phyloP scores from a whole-genome alignment of 2,329 filamentous ascomycete species.

The Cercospora brassicicola region DNA sequence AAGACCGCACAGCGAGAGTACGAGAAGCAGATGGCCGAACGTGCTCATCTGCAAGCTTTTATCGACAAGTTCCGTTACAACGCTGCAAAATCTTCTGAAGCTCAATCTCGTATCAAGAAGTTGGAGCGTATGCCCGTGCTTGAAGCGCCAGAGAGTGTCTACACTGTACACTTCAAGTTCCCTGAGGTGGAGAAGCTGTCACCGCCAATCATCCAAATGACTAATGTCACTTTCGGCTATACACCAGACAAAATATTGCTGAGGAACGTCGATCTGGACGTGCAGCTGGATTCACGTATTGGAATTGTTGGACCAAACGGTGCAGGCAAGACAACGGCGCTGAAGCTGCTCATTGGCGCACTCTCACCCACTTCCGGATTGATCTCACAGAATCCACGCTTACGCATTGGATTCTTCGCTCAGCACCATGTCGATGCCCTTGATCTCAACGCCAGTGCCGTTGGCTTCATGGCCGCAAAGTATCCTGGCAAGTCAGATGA shows the following conservation, averaged over 20 bases:
- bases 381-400: conserved; percentile 82
- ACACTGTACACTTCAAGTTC: conserved; percentile 95
- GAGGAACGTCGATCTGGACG: conserved; percentile 85
- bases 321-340: conserved; percentile 96
- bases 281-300: conserved; percentile 96
- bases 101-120: conserved; percentile 98
- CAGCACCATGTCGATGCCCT: conserved; percentile 98
- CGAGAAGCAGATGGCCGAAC: conserved; percentile 94
- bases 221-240: conserved; percentile 88
- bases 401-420: conserved; percentile 94
- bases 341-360: conserved; percentile 93
- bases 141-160: conserved; percentile 86
- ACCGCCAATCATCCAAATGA: conserved; percentile 97
- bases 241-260: conserved; percentile 75
- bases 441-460: conserved; percentile 82
- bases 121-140: conserved; percentile 94
- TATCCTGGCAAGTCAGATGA: conserved; percentile 92
- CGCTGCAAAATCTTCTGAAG: conserved; percentile 96
- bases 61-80: conserved; percentile 99
- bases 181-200: conserved; percentile 97
- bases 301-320: conserved; percentile 99
- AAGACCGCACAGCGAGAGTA: conserved; percentile 97
- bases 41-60: conserved; percentile 92
- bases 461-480: conserved; percentile 91
- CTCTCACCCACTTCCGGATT: conserved; percentile 73